These are phyloP conservation scores for Trichoderma oligosporum DNA, from an alignment of 2,329 filamentous ascomycete species.

Conservation along the genomic window DNA sequence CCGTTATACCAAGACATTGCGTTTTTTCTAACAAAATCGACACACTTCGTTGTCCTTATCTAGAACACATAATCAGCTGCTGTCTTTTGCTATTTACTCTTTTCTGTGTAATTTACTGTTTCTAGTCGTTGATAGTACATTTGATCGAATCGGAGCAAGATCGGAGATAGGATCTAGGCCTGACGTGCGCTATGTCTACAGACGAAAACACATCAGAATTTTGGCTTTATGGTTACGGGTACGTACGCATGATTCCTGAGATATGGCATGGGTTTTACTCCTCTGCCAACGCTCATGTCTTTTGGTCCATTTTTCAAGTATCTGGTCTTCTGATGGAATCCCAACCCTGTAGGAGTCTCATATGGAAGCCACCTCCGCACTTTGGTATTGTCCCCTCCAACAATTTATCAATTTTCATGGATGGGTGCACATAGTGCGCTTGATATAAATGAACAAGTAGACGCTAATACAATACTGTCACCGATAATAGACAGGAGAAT, in stretches of 20 bases:
- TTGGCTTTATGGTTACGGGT: slow-evolving; percentile 98
- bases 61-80: too few relatives aligned
- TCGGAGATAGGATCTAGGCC: background rate
- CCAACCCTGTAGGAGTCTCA: slow-evolving; percentile 62
- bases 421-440: background rate
- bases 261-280: slow-evolving; percentile 4
- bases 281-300: slow-evolving; percentile 4
- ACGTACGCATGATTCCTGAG: slow-evolving; percentile 28
- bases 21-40: too few relatives aligned
- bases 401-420: background rate
- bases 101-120: background rate
- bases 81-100: background rate
- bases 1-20: too few relatives aligned
- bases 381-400: slow-evolving; percentile 62
- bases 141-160: background rate
- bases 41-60: too few relatives aligned
- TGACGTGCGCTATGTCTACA: slow-evolving; percentile 4
- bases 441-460: background rate
- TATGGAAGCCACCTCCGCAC: slow-evolving; percentile 97
- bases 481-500: slow-evolving; percentile 65
- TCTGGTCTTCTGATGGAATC: slow-evolving; percentile 9
- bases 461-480: slow-evolving; percentile 5
- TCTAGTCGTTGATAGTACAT: background rate
- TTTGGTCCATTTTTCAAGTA: background rate
- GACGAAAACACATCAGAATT: slow-evolving; percentile 57